Evolutionary conservation across 2,329 filamentous ascomycete genomes (phyloP), one percentile per base, ranked within the genome.

Genomic region (Clarireedia monteithiana): DNA sequence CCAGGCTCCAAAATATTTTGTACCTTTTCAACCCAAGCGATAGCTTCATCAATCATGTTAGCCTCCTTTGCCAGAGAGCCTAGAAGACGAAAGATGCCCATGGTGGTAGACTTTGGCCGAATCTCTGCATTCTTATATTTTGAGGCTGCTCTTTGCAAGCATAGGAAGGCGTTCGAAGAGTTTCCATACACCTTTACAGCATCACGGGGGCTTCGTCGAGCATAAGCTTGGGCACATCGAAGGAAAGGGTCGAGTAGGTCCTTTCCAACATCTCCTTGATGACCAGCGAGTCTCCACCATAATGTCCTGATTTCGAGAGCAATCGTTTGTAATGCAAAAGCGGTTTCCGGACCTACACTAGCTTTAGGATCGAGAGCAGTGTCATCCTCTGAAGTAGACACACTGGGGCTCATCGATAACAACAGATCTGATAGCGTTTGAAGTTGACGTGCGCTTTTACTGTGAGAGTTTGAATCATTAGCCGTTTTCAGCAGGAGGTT

Each of bases 161-260:
- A 50, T 4, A 53, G 27, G 52, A 64, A 66, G 23, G 59, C 57
- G 34, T 56, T 36, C 34, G 58, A 58, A 23, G 64, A 62, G 55
- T 58, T 49, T 40, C 57, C 40, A 53, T 66, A 69, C 26, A 59
- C 62, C 20, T 62, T 59, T 17, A 44, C 27, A 20, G 58, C 49
- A 20, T 59, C 52, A 51, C 49, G n/a, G 53, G 62, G 57, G 53
- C 59, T 68, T 53, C 85, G 77, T 55, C 85, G 76, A 15, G 75
- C 71, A 61, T 84, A 87, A 1, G 86, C 79, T 9, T 76, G 73
- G 17, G 88, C 63, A 60, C 83, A 90, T 51, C 80, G 81, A 0
- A 78, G 76, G 49, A 89, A 78, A 0, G 86, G 85, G 1, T 80
- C 74, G n/a, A 85, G 65, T 6, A 91, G 69, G 14, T 90, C 86